phyloP scores from a whole-genome alignment of 345 rosid genomes.

The Combretum micranthum region DNA sequence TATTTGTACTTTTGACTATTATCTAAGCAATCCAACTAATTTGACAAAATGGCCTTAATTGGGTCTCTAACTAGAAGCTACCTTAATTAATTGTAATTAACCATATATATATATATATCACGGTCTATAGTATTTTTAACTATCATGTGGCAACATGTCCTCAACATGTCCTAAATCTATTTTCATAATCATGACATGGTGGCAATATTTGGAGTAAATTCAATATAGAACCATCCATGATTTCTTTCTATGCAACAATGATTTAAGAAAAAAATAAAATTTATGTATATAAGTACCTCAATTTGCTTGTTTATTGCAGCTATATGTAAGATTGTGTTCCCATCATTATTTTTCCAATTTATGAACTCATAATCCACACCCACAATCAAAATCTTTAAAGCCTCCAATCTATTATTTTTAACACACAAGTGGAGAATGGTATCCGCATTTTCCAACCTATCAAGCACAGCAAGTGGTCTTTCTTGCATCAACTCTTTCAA shows the following conservation, averaged over 20 bases:
- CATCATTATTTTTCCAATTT: not conserved
- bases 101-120: too few relatives aligned
- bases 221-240: too few relatives aligned
- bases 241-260: too few relatives aligned
- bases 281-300: slow-evolving; percentile 1
- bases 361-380: not conserved
- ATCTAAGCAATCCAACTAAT: too few relatives aligned
- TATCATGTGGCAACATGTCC: too few relatives aligned
- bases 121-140: too few relatives aligned
- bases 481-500: not conserved
- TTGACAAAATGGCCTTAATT: too few relatives aligned
- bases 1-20: too few relatives aligned
- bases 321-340: slow-evolving; percentile 12
- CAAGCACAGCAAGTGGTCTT: not conserved
- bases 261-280: too few relatives aligned
- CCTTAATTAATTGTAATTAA: too few relatives aligned
- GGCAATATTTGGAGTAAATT: too few relatives aligned
- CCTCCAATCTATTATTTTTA: not conserved
- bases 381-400: not conserved
- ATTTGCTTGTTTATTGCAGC: slow-evolving; percentile 5
- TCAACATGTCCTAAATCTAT: not conserved
- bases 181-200: not conserved
- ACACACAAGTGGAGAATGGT: slow-evolving; percentile 5
- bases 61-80: too few relatives aligned
- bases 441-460: not conserved